Conservation (phyloP, 371 early-diverging fungal species). For the Mucor indicus region DNA sequence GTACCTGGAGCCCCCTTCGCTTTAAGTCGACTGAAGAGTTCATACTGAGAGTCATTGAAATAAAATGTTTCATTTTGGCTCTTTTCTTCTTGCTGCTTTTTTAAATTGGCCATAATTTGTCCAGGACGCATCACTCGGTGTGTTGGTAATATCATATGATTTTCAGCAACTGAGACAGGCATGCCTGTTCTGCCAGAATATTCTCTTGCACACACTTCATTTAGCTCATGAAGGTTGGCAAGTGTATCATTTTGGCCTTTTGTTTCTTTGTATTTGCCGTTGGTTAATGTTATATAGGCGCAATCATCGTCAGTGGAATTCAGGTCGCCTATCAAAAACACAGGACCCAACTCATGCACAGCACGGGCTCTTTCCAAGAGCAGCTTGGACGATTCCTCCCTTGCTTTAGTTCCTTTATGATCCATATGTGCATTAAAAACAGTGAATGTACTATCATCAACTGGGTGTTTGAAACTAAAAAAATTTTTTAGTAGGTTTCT, state of each 20-base stretch:
- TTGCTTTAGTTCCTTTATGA: slow-evolving; percentile 25
- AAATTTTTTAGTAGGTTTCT: too few species aligned
- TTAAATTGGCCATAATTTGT: slow-evolving; percentile 22
- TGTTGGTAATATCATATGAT: slow-evolving; percentile 35
- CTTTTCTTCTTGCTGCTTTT: slow-evolving; percentile 11
- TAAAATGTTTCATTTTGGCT: slow-evolving; percentile 2
- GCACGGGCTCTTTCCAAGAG: slow-evolving; percentile 17
- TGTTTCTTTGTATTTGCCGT: slow-evolving; percentile 9
- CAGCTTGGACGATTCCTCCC: slow-evolving; percentile 28
- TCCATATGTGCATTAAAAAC: slow-evolving; percentile 42
- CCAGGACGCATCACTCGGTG: slow-evolving; percentile 39
- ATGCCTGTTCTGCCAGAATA: slow-evolving; percentile 18
- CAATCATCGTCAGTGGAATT: slow-evolving; percentile 38
- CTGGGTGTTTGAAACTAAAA: too few species aligned
- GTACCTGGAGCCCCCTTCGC: slow-evolving; percentile 16
- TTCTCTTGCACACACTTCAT: slow-evolving; percentile 15
- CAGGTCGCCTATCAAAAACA: slow-evolving; percentile 38
- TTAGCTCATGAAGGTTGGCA: slow-evolving; percentile 24
- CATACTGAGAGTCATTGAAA: slow-evolving; percentile 36
- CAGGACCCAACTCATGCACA: slow-evolving; percentile 5
- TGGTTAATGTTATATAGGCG: slow-evolving; percentile 33
- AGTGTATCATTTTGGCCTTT: slow-evolving; percentile 23
- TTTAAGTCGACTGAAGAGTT: slow-evolving; percentile 23
- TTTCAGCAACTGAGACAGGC: slow-evolving; percentile 27
- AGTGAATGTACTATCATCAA: slow-evolving; percentile 22